Evolutionary conservation across 2,329 filamentous ascomycete species (phyloP), one percentile per base, ranked within the genome.

Genomic region (Colletotrichum sp.): DNA sequence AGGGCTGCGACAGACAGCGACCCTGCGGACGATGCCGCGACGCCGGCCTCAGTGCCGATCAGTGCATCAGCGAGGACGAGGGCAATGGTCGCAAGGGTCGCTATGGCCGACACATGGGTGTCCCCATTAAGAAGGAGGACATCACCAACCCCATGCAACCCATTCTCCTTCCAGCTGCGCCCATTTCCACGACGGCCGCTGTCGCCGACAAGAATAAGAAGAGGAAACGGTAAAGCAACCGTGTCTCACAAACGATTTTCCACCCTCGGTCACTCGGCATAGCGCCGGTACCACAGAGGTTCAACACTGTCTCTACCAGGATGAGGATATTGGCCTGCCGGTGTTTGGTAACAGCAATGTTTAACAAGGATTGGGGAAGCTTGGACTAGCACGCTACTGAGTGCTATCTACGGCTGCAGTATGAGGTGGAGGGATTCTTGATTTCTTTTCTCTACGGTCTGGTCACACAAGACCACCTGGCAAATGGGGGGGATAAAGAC

Each of bases 11-110:
- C 87, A 94, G 97, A 75, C 97, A 99, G 86, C 94, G 97, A 52
- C 97, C 97, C 32, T 99, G 97, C 82, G 95, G 96, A 72, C 93
- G 97, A 78, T 99, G 97, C 92, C 95, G 96, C 84, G 97, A 99
- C 86, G 97, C 97, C 59, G 97, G 97, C 24, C 95, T 99, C 80
- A 94, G 95, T 73, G 93, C 95, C 76, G 97, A 99, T 80, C 95
- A 96, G 78, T 99, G 97, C 85, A 92, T 99, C 85, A 98, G 96
- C 85, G 97, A 99, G 85, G 97, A 99, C 81, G 97, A 99, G 86
- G 96, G 96, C 78, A 99, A 99, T 84, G 97, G 96, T 78, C 94
- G 97, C 82, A 99, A 98, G 86, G 97, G 97, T 78, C 94, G 97
- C 74, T 99, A 98, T 83, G 92, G 92, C 80, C 91, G 92, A 78